Base-by-base conservation (phyloP, 2,329 filamentous ascomycete species). In the Aspergillus pseudotamarii region DNA sequence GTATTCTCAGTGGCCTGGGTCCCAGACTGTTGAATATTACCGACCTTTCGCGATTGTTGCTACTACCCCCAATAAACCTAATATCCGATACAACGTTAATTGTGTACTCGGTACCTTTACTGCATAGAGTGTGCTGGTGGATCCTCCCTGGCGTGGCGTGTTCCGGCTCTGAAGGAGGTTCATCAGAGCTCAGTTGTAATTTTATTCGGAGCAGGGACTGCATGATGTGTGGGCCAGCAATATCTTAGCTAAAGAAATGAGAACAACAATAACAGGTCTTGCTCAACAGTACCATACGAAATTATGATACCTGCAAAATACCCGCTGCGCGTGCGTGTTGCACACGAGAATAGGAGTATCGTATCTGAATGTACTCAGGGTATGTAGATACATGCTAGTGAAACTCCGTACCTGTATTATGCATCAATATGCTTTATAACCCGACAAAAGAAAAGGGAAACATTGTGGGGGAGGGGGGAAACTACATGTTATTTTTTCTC, bases 91-190 rank as follows among this genome's bases (percentile, higher is more conserved):
- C n/a, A 23, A 38, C 32, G 10, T 38, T 51, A 54, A 38, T 16
- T 23, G 51, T 36, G 23, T 16, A 55, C 23, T 36, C 28, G n/a
- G 32, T 51, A 28, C 45, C 43, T 58, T 41, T 54, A 48, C 58
- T 41, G 19, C n/a, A n/a, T 23, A 55, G 11, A 32, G 5, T 23
- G 21, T 41, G n/a, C 21, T 48, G 6, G 58, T 54, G 58, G 58
- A 54, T 41, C 46, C 34, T 32, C 34, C 46, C 21, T 59, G 48
- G 58, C 19, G 34, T 59, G 58, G 58, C 58, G 48, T 59, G 46
- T 59, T 59, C 50, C 58, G 58, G 58, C 48, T 59, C 8, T 10
- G 57, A 59, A 26, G 46, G 21, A 51, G 36, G 34, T 43, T 38
- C 48, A 32, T 34, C 16, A 16, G 21, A 12, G 19, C 46, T 34